phyloP scores from a whole-genome alignment of 768 basidiomycete species.

The Tulasnella sp. region DNA sequence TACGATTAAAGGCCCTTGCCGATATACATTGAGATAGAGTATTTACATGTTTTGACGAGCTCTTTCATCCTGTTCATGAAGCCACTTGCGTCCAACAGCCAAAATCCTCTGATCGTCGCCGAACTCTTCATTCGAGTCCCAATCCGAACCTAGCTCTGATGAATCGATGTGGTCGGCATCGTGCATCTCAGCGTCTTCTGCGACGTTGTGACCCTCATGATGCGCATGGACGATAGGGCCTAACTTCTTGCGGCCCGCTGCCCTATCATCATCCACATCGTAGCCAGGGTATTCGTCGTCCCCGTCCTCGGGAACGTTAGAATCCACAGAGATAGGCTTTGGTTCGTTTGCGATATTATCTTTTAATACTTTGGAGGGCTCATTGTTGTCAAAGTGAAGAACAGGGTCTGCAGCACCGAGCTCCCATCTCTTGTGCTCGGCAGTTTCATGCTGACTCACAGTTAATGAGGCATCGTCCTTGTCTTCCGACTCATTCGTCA shows the following conservation, averaged over 20 bases:
- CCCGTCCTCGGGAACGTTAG: not conserved
- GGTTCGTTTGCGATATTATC: not conserved
- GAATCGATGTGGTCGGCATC: not conserved
- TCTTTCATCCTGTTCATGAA: too few relatives aligned
- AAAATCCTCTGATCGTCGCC: too few relatives aligned
- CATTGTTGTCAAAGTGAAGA: conserved; percentile 1
- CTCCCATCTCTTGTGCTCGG: not conserved
- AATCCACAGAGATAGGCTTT: not conserved
- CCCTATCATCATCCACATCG: not conserved
- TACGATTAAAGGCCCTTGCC: too few relatives aligned
- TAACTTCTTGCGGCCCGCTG: not conserved
- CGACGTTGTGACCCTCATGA: not conserved
- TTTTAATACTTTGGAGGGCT: not conserved
- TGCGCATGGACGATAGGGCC: not conserved
- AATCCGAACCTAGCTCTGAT: not conserved
- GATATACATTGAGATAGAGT: too few relatives aligned
- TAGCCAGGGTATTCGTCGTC: not conserved
- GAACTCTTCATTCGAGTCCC: not conserved
- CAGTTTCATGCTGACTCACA: not conserved
- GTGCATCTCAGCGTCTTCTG: not conserved
- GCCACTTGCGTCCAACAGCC: too few relatives aligned
- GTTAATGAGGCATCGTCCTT: not conserved
- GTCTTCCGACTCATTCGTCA: not conserved
- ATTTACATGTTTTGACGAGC: too few relatives aligned
- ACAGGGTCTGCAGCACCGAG: not conserved